Percentiles rank a stretch among this genome's conserved stretches.
Conservation (phyloP, 345 rosid genomes). For the Acer saccharum region DNA sequence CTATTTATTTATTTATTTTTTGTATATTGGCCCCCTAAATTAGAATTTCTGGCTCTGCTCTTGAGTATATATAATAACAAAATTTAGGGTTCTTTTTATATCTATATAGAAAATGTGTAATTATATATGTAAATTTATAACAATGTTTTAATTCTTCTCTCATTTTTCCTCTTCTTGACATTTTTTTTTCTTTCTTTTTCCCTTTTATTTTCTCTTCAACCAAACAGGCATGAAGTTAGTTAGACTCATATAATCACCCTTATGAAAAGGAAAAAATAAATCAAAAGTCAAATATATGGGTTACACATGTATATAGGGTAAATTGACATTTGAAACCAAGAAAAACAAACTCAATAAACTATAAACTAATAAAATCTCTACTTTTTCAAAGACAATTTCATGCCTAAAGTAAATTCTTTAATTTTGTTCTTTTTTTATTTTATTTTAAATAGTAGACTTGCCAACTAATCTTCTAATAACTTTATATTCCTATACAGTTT, state of each 20-base stretch:
- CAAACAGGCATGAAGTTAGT: not conserved
- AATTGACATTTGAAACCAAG: not conserved
- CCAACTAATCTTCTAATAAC: constrained; percentile 24
- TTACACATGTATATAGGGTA: not conserved
- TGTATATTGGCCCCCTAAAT: too few species aligned
- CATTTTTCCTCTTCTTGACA: too few species aligned
- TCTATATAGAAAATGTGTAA: too few species aligned
- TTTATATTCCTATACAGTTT: constrained; percentile 18
- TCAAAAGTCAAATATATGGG: constrained; percentile 1
- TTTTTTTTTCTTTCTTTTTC: too few species aligned
- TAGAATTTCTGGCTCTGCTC: too few species aligned
- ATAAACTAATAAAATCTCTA: not conserved
- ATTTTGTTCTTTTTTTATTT: constrained; percentile 2
- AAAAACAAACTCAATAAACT: not conserved
- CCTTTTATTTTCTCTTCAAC: too few species aligned
- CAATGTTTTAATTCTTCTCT: not conserved
- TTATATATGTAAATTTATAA: too few species aligned
- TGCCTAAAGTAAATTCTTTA: constrained; percentile 3
- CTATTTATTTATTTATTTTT: too few species aligned
- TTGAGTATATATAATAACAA: too few species aligned
- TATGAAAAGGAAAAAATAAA: not conserved
- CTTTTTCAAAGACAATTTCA: constrained; percentile 7
- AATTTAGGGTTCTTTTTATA: too few species aligned
- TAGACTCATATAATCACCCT: not conserved
- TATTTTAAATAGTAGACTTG: constrained; percentile 11